Evolutionary conservation across 306 rosid species (phyloP).

Genomic region (Corylus americana): DNA sequence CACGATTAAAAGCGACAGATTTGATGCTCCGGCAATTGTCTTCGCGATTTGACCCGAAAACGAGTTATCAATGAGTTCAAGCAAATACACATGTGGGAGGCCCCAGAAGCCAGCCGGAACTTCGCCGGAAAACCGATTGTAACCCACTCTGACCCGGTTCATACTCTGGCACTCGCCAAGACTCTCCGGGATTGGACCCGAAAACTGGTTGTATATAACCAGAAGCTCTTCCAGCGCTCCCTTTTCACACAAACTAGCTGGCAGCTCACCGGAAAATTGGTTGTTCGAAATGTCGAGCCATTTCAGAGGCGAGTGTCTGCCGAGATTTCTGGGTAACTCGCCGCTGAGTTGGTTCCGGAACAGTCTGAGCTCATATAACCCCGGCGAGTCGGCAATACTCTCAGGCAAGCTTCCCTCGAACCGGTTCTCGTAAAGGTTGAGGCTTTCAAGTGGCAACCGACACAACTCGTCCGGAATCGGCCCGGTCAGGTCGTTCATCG

Average conservation of each 20-base stretch:
- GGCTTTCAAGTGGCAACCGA: conserved; percentile 59
- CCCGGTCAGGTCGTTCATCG: conserved; percentile 72
- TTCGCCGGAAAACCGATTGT: conserved; percentile 59
- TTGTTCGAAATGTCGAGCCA: conserved; percentile 73
- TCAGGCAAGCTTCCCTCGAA: conserved; percentile 67
- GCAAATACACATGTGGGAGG: conserved; percentile 59
- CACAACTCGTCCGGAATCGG: conserved; percentile 68
- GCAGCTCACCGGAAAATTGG: conserved; percentile 60
- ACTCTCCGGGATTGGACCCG: conserved; percentile 64
- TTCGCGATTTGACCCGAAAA: conserved; percentile 62
- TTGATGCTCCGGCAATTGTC: conserved; percentile 62
- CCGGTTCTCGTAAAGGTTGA: conserved; percentile 71
- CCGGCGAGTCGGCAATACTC: conserved; percentile 60
- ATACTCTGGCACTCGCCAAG: conserved; percentile 61
- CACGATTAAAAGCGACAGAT: conserved; percentile 52
- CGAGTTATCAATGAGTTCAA: conserved; percentile 59
- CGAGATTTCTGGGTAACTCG: conserved; percentile 59
- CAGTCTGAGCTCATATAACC: conserved; percentile 58
- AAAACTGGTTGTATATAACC: conserved; percentile 51
- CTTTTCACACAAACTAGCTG: conserved; percentile 50
- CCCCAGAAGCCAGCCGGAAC: conserved; percentile 85
- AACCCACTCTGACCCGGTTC: conserved; percentile 60
- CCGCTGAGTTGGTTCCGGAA: conserved; percentile 65
- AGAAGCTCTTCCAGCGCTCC: conserved; percentile 67
- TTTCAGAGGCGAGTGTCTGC: conserved; percentile 56